A percentile compares a stretch with the other conserved stretches of the same genome.
These are phyloP conservation scores for Nicotiana otophora DNA, from an alignment of 257 asterid genomes.

Conservation along the genomic window DNA sequence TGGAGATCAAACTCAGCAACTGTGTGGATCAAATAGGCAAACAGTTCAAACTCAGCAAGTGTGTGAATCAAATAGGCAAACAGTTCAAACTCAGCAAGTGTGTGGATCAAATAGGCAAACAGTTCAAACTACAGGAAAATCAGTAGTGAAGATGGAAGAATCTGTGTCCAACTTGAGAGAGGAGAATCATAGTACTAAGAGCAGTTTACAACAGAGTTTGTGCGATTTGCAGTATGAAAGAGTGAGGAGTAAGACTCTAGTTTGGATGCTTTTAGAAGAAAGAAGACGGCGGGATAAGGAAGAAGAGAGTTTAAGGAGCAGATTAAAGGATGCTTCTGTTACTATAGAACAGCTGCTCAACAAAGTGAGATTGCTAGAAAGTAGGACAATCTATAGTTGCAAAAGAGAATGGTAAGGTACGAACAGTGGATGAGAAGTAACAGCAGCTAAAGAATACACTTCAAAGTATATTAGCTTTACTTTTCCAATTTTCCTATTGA, in stretches of 20 bases:
- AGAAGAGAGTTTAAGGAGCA: conserved; percentile 43
- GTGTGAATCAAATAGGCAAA: conserved; percentile 4
- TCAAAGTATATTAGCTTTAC: neutral
- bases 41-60: conserved; percentile 3
- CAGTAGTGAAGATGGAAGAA: conserved; percentile 20
- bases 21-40: conserved; percentile 4
- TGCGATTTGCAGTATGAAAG: conserved; percentile 27
- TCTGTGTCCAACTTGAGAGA: conserved; percentile 22
- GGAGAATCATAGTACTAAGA: conserved; percentile 24
- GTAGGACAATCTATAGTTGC: conserved; percentile 5
- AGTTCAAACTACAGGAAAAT: conserved; percentile 5
- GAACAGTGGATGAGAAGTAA: neutral
- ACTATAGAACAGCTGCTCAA: conserved; percentile 38
- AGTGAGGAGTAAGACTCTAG: conserved; percentile 25
- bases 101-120: conserved; percentile 4
- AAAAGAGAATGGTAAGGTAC: conserved; percentile 4
- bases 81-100: neutral
- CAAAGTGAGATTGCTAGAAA: conserved; percentile 38
- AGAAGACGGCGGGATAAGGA: conserved; percentile 34
- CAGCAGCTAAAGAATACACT: neutral
- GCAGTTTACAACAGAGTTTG: conserved; percentile 28
- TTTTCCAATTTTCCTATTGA: neutral
- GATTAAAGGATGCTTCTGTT: conserved; percentile 42
- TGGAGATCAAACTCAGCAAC: conserved; percentile 11
- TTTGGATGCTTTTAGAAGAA: conserved; percentile 34